Evolutionary conservation across 2,329 filamentous ascomycete species (phyloP).

Genomic region (Cercospora sp.): DNA sequence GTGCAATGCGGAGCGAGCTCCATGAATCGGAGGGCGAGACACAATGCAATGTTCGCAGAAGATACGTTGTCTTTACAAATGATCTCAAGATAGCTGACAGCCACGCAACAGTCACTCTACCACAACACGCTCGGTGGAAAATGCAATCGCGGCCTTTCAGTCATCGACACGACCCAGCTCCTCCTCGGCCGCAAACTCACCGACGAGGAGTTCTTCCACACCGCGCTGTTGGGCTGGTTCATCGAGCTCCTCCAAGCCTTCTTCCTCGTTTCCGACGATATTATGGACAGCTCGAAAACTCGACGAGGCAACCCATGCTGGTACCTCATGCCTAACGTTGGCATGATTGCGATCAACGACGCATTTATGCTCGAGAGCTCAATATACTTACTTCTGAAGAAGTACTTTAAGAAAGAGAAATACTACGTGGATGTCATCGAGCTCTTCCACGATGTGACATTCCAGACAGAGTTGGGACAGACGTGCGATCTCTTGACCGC

Average conservation of each 20-base stretch:
- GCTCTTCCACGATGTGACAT: conserved; percentile 92
- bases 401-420: conserved; percentile 85
- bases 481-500: conserved; percentile 92
- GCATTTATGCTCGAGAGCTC: conserved; percentile 89
- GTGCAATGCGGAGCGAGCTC: neutral
- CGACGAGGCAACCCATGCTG: conserved; percentile 93
- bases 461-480: conserved; percentile 95
- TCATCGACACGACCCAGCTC: conserved; percentile 84
- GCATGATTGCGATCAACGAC: conserved; percentile 98
- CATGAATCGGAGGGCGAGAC: neutral
- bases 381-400: conserved; percentile 91
- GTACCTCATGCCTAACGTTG: conserved; percentile 87
- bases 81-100: neutral
- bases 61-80: neutral
- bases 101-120: conserved; percentile 65
- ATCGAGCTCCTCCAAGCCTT: conserved; percentile 98
- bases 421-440: conserved; percentile 89
- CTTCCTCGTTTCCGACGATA: conserved; percentile 97
- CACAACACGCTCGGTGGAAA: conserved; percentile 91
- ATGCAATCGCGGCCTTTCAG: conserved; percentile 98
- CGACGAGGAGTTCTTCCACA: conserved; percentile 82
- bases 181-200: conserved; percentile 71
- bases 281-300: conserved; percentile 96
- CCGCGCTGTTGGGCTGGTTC: conserved; percentile 91
- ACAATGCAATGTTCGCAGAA: neutral